Evolutionary conservation across 139 green algal genomes (phyloP).

Genomic region (Chlorella sp.): DNA sequence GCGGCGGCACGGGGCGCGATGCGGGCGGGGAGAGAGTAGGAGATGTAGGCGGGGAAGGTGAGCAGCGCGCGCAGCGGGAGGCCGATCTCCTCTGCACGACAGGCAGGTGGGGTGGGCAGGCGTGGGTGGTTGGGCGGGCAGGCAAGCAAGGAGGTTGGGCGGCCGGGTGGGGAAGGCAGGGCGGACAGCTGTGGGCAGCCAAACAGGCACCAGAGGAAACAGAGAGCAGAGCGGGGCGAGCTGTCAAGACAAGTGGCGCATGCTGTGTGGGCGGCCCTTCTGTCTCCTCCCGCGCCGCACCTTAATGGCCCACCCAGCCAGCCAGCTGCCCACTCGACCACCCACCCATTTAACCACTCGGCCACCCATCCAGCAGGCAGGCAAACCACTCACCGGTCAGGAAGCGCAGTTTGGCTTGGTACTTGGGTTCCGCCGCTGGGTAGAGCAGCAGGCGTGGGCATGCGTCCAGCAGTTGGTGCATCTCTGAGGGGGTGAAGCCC

Average conservation of each 20-base stretch:
- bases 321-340: too few relatives aligned
- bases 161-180: background rate
- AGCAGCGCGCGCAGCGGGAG: constrained; percentile 6
- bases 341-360: too few relatives aligned
- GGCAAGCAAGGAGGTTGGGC: background rate
- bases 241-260: background rate
- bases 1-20: constrained; percentile 41
- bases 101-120: background rate
- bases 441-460: constrained; percentile 42
- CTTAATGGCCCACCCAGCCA: background rate
- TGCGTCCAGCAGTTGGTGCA: constrained; percentile 16
- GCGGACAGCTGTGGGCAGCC: too few relatives aligned
- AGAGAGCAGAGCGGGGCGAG: background rate
- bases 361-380: background rate
- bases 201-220: too few relatives aligned
- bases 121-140: background rate
- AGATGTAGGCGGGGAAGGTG: constrained; percentile 39
- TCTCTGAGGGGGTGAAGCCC: constrained; percentile 15
- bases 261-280: background rate
- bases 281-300: background rate
- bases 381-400: background rate
- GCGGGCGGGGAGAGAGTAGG: constrained; percentile 34
- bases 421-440: constrained; percentile 34
- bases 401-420: constrained; percentile 43
- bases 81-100: constrained; percentile 31